Evolutionary conservation across 1,284 basidiomycete genomes (phyloP), one percentile per base, ranked within the genome.

Genomic region (Puccinia coronata): DNA sequence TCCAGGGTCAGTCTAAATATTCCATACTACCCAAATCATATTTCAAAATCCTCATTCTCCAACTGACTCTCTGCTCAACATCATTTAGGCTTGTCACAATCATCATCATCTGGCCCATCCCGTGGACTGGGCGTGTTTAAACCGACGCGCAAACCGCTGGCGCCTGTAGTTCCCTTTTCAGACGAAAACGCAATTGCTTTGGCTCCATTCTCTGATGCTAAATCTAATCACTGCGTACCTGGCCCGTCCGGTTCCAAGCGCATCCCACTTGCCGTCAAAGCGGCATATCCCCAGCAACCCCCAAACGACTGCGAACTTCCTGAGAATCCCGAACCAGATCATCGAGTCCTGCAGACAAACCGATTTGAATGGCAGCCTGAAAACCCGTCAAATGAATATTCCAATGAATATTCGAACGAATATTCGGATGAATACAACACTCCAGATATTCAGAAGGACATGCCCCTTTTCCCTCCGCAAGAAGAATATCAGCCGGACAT

Each of bases 71-170:
- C 31, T 34, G 16, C 28, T 72, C 14, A 55, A 72, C 9, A 55
- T 34, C 31, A 53, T 39, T 28, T n/a, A 72, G 70, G 49, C 34
- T n/a, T 39, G 31, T 51, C 69, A 16, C n/a, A 71, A 72, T 53
- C 70, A 20, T n/a, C 34, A 5, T 36, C 43, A 25, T 28, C 43
- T 41, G 57, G 39, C 2, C 57, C 5, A 59, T 43, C 72, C 28
- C 39, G 72, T 16, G 55, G 72, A 61, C 34, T 61, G 20, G 34
- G 53, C 34, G 70, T 70, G 25, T 80, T 80, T 70, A 80, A 80
- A 61, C 79, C 79, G 11, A 28, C 67, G 36, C 69, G 79, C n/a
- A 80, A 80, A 63, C 79, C 79, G n/a, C 63, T 80, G 57, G 70
- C 59, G 12, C 70, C 53, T 57, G 43, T 80, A 14, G 43, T 63